These are phyloP conservation scores for Globisporangium yorkense DNA, from an alignment of 352 stramenopile species.

Conservation along the genomic window DNA sequence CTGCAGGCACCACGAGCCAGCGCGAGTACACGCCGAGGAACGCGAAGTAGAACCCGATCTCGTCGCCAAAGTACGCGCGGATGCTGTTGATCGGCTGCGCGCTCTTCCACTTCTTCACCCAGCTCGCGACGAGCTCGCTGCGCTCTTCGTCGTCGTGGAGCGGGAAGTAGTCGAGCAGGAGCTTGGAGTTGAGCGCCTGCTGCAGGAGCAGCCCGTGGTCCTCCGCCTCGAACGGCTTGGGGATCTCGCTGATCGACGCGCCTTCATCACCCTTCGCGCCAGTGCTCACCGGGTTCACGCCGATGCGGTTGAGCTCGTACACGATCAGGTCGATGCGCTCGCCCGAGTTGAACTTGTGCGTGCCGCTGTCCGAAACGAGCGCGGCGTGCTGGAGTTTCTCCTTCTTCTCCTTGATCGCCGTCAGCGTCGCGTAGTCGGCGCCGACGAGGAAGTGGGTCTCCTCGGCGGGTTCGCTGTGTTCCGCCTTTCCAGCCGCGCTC, in stretches of 20 bases:
- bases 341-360: slow-evolving; percentile 53
- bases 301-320: slow-evolving; percentile 58
- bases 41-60: slow-evolving; percentile 97
- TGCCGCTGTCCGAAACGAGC: slow-evolving; percentile 33
- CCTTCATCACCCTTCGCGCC: slow-evolving; percentile 1
- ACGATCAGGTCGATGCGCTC: slow-evolving; percentile 73
- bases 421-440: slow-evolving; percentile 35
- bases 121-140: slow-evolving; percentile 51
- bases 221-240: slow-evolving; percentile 51
- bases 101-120: slow-evolving; percentile 68
- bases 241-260: slow-evolving; percentile 18
- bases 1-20: slow-evolving; percentile 89
- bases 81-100: slow-evolving; percentile 54
- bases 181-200: slow-evolving; percentile 55
- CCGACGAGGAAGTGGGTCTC: slow-evolving; percentile 55
- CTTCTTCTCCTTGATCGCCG: slow-evolving; percentile 54
- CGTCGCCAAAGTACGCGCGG: slow-evolving; percentile 77
- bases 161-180: slow-evolving; percentile 68
- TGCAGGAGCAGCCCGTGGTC: slow-evolving; percentile 65
- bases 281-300: slow-evolving; percentile 24
- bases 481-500: slow-evolving; percentile 12
- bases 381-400: slow-evolving; percentile 38
- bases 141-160: slow-evolving; percentile 73
- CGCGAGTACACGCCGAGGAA: slow-evolving; percentile 95
- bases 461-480: slow-evolving; percentile 13